A percentile compares a stretch with the other conserved stretches of the same genome.
Evolutionary conservation across 495 filamentous ascomycete genomes (phyloP).

Genomic region (Aspergillus heteromorphus): DNA sequence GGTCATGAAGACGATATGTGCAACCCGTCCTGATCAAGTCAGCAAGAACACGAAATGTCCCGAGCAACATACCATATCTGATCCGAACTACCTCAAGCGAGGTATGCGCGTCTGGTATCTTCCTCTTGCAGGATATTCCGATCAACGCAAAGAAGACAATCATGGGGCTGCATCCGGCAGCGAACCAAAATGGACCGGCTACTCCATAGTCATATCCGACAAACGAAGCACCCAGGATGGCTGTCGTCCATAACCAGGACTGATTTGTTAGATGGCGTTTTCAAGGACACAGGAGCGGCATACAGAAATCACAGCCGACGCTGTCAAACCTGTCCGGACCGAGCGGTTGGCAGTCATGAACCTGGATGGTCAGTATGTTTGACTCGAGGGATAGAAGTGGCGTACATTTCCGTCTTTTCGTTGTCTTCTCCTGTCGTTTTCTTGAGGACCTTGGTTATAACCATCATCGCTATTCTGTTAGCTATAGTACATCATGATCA

Average conservation of each 20-base stretch:
- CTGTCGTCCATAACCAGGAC: slow-evolving; percentile 25
- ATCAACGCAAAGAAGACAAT: slow-evolving; percentile 43
- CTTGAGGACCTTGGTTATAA: slow-evolving; percentile 28
- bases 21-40: slow-evolving; percentile 16
- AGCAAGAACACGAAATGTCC: background rate
- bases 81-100: slow-evolving; percentile 37
- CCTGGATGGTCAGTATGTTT: background rate
- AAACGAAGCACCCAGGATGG: slow-evolving; percentile 27
- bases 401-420: slow-evolving; percentile 37
- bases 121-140: slow-evolving; percentile 43
- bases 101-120: slow-evolving; percentile 41
- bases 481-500: background rate
- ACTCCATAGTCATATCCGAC: slow-evolving; percentile 33
- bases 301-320: slow-evolving; percentile 2
- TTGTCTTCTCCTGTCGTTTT: slow-evolving; percentile 37
- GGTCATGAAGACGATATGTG: slow-evolving; percentile 40
- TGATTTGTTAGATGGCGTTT: background rate
- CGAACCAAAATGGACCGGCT: slow-evolving; percentile 39
- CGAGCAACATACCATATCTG: slow-evolving; percentile 20
- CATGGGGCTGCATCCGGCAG: slow-evolving; percentile 39
- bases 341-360: slow-evolving; percentile 4
- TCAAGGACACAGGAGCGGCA: background rate
- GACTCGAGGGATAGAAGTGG: background rate
- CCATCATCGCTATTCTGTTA: slow-evolving; percentile 30
- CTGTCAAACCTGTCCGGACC: slow-evolving; percentile 3